These are phyloP conservation scores for Melampsora americana DNA, from an alignment of 1,284 basidiomycete species.

Conservation along the genomic window DNA sequence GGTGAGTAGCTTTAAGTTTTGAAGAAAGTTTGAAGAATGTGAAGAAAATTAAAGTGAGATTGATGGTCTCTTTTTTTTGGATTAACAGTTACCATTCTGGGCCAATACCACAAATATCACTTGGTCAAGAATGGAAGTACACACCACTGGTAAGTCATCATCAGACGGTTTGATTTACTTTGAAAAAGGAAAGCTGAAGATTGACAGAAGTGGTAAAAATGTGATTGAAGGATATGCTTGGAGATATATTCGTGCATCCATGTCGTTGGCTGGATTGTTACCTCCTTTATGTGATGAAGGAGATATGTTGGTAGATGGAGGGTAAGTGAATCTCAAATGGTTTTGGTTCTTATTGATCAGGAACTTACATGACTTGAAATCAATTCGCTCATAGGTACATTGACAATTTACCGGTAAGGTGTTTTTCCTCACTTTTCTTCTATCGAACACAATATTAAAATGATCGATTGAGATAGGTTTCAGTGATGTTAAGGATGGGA, in stretches of 20 bases:
- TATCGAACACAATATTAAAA: background rate
- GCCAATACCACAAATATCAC: slow-evolving; percentile 99
- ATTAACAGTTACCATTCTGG: slow-evolving; percentile 97
- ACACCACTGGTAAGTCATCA: slow-evolving; percentile 77
- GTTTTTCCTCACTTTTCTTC: slow-evolving; percentile 1
- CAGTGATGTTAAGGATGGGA: slow-evolving; percentile 87
- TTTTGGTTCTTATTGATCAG: slow-evolving; percentile 56
- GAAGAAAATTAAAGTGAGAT: too few relatives aligned
- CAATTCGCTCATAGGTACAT: slow-evolving; percentile 58
- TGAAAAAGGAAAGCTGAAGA: too few relatives aligned
- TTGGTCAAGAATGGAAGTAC: slow-evolving; percentile 93
- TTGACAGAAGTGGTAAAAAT: too few relatives aligned
- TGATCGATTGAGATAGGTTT: slow-evolving; percentile 61
- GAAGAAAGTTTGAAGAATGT: slow-evolving; percentile 3
- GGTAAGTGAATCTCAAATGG: slow-evolving; percentile 56
- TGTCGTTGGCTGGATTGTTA: slow-evolving; percentile 91
- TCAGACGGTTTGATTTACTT: background rate
- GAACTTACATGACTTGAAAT: slow-evolving; percentile 69
- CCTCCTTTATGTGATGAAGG: slow-evolving; percentile 95
- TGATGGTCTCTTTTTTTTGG: too few relatives aligned
- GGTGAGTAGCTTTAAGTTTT: slow-evolving; percentile 64
- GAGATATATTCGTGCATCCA: slow-evolving; percentile 76
- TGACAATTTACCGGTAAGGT: slow-evolving; percentile 78
- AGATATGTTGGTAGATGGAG: slow-evolving; percentile 59
- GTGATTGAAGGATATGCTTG: slow-evolving; percentile 51